These are phyloP conservation scores for Fusarium sp. DNA, from an alignment of 2,329 filamentous ascomycete species.

Conservation along the genomic window DNA sequence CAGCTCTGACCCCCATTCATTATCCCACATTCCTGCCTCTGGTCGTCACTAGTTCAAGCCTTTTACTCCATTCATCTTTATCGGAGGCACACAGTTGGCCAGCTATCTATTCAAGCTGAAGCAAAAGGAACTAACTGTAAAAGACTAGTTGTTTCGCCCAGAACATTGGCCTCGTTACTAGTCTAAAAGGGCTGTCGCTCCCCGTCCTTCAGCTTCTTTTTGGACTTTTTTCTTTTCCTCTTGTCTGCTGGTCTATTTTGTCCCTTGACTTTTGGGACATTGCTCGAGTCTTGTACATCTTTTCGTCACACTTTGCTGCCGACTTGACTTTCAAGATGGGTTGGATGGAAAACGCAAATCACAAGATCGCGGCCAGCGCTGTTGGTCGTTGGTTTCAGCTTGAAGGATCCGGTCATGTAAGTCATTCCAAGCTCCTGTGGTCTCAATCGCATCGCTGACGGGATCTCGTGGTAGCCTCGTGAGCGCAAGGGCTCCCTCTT, in stretches of 20 bases:
- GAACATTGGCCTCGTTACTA: background rate
- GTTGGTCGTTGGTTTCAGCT: slow-evolving; percentile 82
- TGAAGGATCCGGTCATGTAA: slow-evolving; percentile 84
- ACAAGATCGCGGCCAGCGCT: slow-evolving; percentile 69
- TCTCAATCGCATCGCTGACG: background rate
- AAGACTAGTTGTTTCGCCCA: slow-evolving; percentile 21
- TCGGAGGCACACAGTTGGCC: slow-evolving; percentile 32
- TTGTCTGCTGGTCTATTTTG: background rate
- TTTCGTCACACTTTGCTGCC: slow-evolving; percentile 1
- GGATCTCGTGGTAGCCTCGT: slow-evolving; percentile 60
- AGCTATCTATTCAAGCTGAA: slow-evolving; percentile 4
- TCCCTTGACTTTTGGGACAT: background rate
- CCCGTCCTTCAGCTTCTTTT: slow-evolving; percentile 17
- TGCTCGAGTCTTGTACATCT: slow-evolving; percentile 21
- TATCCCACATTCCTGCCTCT: slow-evolving; percentile 37
- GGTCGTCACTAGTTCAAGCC: slow-evolving; percentile 20
- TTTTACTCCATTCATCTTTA: slow-evolving; percentile 29
- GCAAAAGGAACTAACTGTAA: slow-evolving; percentile 28
- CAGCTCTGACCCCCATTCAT: slow-evolving; percentile 32
- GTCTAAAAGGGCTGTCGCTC: slow-evolving; percentile 30
- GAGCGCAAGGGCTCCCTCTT: slow-evolving; percentile 81
- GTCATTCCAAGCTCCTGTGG: slow-evolving; percentile 48
- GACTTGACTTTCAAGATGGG: slow-evolving; percentile 52
- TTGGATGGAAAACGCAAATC: slow-evolving; percentile 64
- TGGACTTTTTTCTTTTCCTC: background rate